Evolutionary conservation across 306 rosid genomes (phyloP).

Genomic region (Acacia crassicarpa): DNA sequence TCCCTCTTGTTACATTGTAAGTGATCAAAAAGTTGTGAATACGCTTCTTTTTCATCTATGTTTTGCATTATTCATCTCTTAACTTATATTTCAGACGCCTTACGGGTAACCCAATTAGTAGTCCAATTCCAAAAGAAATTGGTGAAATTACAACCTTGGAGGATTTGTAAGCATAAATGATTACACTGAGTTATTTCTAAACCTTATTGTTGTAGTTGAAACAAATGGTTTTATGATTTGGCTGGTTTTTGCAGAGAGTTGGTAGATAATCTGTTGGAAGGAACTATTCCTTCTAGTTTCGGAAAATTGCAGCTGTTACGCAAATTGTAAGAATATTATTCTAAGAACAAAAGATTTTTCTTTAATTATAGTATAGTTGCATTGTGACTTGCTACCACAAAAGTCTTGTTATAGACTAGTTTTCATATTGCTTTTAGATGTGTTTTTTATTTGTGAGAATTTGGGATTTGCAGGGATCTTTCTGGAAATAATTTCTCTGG

Average conservation of each 20-base stretch:
- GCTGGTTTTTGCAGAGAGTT: background rate
- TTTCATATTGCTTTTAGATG: background rate
- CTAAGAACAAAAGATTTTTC: background rate
- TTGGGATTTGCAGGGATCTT: constrained; percentile 47
- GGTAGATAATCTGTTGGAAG: background rate
- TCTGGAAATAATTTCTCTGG: constrained; percentile 74
- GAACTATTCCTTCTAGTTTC: constrained; percentile 50
- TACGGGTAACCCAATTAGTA: constrained; percentile 48
- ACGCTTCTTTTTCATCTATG: background rate
- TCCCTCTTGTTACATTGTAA: constrained; percentile 27
- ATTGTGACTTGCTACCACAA: background rate
- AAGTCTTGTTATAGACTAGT: background rate
- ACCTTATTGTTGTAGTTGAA: background rate
- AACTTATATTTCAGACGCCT: constrained; percentile 30
- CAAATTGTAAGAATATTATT: constrained; percentile 39
- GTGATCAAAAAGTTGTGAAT: constrained; percentile 13
- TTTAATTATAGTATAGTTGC: background rate
- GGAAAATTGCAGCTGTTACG: constrained; percentile 54
- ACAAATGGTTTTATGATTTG: too few relatives aligned
- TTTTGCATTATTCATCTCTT: background rate
- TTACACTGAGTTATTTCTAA: background rate
- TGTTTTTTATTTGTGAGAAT: too few relatives aligned
- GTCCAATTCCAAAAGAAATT: constrained; percentile 48
- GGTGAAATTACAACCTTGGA: constrained; percentile 43
- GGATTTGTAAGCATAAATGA: constrained; percentile 41